These are phyloP conservation scores for Agaricus blazei DNA, from an alignment of 768 basidiomycete species.

Conservation along the genomic window DNA sequence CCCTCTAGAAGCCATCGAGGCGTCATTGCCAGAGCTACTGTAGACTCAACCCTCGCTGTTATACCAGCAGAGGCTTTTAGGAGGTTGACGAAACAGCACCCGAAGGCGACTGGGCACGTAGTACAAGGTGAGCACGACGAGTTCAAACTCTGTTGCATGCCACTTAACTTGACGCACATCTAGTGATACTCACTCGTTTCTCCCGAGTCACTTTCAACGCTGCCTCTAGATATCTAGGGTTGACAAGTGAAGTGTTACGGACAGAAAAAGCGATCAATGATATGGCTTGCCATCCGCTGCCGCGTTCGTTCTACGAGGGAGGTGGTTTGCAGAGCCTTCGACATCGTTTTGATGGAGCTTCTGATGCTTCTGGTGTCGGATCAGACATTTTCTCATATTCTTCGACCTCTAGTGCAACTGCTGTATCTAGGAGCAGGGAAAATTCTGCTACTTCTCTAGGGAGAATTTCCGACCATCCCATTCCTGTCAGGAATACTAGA, in stretches of 20 bases:
- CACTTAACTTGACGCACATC: conserved; percentile 10
- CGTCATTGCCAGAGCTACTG: conserved; percentile 87
- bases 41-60: conserved; percentile 95
- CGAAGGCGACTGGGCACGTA: conserved; percentile 95
- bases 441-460: conserved; percentile 23
- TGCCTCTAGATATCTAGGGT: conserved; percentile 91
- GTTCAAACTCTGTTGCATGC: conserved; percentile 2
- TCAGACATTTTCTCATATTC: conserved; percentile 53
- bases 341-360: conserved; percentile 75
- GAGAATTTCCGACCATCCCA: conserved; percentile 18
- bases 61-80: conserved; percentile 98
- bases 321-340: conserved; percentile 88
- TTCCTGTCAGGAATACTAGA: conserved; percentile 10
- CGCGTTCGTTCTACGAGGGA: conserved; percentile 85
- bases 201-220: conserved; percentile 97
- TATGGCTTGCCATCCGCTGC: conserved; percentile 93
- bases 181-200: conserved; percentile 92
- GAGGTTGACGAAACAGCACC: conserved; percentile 90
- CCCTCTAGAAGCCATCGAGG: conserved; percentile 51
- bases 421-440: conserved; percentile 17
- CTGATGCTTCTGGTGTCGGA: conserved; percentile 43
- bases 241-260: conserved; percentile 91
- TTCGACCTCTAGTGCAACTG: conserved; percentile 15
- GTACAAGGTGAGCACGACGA: conserved; percentile 63
- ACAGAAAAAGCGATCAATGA: conserved; percentile 98